Evolutionary conservation across 2,329 filamentous ascomycete genomes (phyloP).

Genomic region (Pseudogymnoascus sp.): DNA sequence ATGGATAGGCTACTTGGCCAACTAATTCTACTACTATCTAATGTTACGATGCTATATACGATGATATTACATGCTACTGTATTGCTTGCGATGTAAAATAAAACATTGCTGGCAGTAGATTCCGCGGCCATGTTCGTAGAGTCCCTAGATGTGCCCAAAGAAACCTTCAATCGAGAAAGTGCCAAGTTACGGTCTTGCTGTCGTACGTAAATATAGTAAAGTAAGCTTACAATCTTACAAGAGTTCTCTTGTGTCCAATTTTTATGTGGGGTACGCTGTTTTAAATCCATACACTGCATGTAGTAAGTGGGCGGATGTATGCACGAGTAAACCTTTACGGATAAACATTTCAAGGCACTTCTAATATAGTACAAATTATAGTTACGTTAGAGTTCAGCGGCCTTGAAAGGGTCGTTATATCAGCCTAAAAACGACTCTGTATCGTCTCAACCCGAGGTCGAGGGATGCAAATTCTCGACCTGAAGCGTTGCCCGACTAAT

Average conservation of each 20-base stretch:
- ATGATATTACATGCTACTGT: background rate
- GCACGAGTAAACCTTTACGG: background rate
- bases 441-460: background rate
- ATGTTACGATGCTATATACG: background rate
- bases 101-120: background rate
- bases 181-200: background rate
- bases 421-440: no score
- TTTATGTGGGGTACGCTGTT: background rate
- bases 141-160: background rate
- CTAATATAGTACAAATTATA: background rate
- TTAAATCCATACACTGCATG: background rate
- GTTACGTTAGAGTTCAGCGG: background rate
- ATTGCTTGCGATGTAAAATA: background rate
- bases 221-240: background rate
- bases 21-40: background rate
- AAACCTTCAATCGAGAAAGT: background rate
- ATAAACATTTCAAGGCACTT: background rate
- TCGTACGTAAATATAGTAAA: background rate
- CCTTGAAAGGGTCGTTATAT: background rate
- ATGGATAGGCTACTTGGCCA: background rate
- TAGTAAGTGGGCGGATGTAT: background rate
- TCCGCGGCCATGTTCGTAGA: background rate
- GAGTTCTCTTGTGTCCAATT: background rate
- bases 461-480: background rate
- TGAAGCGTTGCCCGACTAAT: background rate